These are phyloP conservation scores for Croton setiger DNA, from an alignment of 441 rosid genomes.

Conservation along the genomic window DNA sequence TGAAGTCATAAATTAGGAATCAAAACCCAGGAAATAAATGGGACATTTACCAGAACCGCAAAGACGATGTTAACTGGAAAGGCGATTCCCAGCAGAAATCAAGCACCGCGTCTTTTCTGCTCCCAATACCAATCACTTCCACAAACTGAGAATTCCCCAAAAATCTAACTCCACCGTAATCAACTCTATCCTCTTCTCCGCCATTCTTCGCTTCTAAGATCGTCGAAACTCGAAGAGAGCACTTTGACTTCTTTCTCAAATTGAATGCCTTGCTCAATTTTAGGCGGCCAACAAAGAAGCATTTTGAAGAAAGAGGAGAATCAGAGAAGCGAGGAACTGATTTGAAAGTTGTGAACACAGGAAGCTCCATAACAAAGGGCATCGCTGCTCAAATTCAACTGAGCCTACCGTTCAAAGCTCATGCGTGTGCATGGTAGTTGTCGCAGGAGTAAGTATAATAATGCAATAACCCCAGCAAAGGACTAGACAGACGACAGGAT, in stretches of 20 bases:
- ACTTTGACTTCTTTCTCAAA: conserved; percentile 17
- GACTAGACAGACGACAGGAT: too few species aligned
- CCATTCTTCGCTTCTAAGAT: conserved; percentile 25
- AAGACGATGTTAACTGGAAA: conserved; percentile 43
- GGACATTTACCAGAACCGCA: conserved; percentile 65
- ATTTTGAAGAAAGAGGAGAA: conserved; percentile 27
- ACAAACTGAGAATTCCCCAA: conserved; percentile 32
- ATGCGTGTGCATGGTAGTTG: too few species aligned
- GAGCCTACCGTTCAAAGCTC: too few species aligned
- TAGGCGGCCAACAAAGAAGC: conserved; percentile 9
- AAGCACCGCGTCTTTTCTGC: conserved; percentile 69
- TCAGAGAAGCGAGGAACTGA: conserved; percentile 28
- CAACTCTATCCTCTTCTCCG: conserved; percentile 7
- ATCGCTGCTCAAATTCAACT: not conserved
- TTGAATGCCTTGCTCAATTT: not conserved
- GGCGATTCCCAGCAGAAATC: conserved; percentile 75
- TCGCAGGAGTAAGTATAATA: too few species aligned
- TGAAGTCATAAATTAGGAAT: not conserved
- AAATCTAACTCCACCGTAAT: conserved; percentile 1
- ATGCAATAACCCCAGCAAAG: too few species aligned
- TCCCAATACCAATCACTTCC: conserved; percentile 76
- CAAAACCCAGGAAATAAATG: not conserved
- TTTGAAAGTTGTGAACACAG: conserved; percentile 30
- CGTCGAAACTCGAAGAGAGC: conserved; percentile 24
- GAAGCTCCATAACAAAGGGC: conserved; percentile 26